These are phyloP conservation scores for Tulasnella sp. DNA, from an alignment of 768 basidiomycete species.

Conservation along the genomic window DNA sequence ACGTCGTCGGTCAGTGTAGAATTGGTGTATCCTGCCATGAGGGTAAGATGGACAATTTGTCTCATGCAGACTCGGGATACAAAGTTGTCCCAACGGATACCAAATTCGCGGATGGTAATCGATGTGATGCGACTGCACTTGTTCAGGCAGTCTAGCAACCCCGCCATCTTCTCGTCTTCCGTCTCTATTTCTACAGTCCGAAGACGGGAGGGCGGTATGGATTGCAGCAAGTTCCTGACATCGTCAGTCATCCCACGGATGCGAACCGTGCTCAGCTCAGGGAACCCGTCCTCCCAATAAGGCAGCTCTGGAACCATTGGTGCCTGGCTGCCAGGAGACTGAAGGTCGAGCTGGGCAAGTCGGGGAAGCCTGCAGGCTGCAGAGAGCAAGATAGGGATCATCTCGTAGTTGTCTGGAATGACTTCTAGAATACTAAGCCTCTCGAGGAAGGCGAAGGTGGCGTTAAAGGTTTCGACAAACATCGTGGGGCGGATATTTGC, in stretches of 20 bases:
- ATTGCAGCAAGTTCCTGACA: background rate
- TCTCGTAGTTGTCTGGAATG: background rate
- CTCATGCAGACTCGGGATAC: no score
- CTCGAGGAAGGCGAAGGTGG: background rate
- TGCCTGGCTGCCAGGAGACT: background rate
- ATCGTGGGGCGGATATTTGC: background rate
- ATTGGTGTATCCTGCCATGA: background rate
- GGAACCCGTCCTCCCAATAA: background rate
- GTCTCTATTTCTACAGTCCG: background rate
- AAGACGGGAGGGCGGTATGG: background rate
- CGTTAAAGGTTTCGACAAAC: background rate
- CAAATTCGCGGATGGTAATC: no score
- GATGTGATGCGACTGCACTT: no score
- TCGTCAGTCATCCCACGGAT: background rate
- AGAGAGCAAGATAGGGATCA: background rate
- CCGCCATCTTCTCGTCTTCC: background rate
- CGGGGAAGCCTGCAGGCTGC: background rate
- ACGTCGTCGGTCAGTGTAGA: background rate
- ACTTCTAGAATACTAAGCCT: background rate
- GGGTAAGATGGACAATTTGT: background rate
- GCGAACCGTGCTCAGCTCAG: background rate
- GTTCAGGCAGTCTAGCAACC: no score
- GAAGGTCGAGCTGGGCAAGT: background rate
- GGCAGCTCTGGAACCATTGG: background rate
- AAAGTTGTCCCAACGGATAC: background rate